phyloP scores from a whole-genome alignment of 495 filamentous ascomycete species.

The Hypoxylon crocopeplum region DNA sequence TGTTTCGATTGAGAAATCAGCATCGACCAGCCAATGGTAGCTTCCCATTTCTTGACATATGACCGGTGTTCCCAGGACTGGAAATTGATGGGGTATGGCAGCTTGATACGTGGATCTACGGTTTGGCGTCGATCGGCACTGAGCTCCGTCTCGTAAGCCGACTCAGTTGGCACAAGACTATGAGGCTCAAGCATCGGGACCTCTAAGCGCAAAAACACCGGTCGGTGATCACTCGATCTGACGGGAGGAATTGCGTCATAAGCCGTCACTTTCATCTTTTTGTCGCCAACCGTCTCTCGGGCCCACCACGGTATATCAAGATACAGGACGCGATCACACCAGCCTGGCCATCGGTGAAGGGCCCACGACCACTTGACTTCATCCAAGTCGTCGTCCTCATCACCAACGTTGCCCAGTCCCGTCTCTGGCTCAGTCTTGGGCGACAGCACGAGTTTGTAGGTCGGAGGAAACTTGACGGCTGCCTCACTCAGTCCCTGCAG shows the following conservation, averaged over 20 bases:
- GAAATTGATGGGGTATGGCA: conserved; percentile 51
- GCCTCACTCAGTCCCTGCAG: conserved; percentile 80
- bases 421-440: conserved; percentile 52
- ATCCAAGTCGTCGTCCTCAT: conserved; percentile 35
- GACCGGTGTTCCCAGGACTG: conserved; percentile 53
- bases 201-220: conserved; percentile 71
- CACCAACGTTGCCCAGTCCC: conserved; percentile 26
- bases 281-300: conserved; percentile 17
- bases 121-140: neutral
- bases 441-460: conserved; percentile 76
- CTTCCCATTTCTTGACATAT: conserved; percentile 48
- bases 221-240: conserved; percentile 81
- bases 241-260: conserved; percentile 81
- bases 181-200: conserved; percentile 59
- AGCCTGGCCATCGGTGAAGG: conserved; percentile 83
- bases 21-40: conserved; percentile 54
- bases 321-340: conserved; percentile 92
- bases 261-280: conserved; percentile 55
- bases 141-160: conserved; percentile 9
- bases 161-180: conserved; percentile 36
- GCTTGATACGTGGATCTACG: conserved; percentile 44
- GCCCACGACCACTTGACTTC: conserved; percentile 75
- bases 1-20: conserved; percentile 52
- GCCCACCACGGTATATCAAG: conserved; percentile 64
- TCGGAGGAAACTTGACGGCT: conserved; percentile 81